Conservation (phyloP, 2,329 filamentous ascomycete species). For the Corniculantispora saksenae region DNA sequence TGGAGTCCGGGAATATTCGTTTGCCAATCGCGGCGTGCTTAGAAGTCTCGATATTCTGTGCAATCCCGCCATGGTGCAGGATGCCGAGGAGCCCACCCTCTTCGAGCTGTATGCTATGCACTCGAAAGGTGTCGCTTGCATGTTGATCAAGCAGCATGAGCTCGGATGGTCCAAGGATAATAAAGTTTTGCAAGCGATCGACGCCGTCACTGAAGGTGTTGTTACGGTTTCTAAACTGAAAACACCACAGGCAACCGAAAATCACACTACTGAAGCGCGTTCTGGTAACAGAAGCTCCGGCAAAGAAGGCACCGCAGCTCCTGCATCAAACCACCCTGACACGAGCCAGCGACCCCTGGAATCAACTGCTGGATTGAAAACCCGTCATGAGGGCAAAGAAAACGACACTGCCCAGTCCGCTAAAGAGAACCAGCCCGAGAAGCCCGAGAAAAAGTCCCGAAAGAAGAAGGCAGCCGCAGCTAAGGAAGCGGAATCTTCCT, state of each 20-base stretch:
- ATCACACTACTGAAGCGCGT: constrained; percentile 36
- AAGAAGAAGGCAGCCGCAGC: constrained; percentile 67
- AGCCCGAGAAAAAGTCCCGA: constrained; percentile 59
- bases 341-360: constrained; percentile 35
- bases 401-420: constrained; percentile 44
- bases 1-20: constrained; percentile 92
- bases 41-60: constrained; percentile 88
- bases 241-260: constrained; percentile 47
- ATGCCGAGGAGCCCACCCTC: constrained; percentile 69
- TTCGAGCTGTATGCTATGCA: constrained; percentile 98
- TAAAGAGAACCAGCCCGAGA: constrained; percentile 51
- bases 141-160: constrained; percentile 84
- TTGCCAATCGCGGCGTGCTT: constrained; percentile 80
- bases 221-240: constrained; percentile 75
- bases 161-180: constrained; percentile 90
- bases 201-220: constrained; percentile 72
- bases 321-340: constrained; percentile 29
- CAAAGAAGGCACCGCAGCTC: constrained; percentile 37
- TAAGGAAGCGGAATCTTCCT: constrained; percentile 45
- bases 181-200: constrained; percentile 77
- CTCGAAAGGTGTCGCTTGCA: constrained; percentile 90
- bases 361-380: constrained; percentile 37
- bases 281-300: constrained; percentile 34
- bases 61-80: constrained; percentile 63
- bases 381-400: constrained; percentile 49